These are phyloP conservation scores for Elsinoe necatrix DNA, from an alignment of 2,329 filamentous ascomycete genomes.

Conservation along the genomic window DNA sequence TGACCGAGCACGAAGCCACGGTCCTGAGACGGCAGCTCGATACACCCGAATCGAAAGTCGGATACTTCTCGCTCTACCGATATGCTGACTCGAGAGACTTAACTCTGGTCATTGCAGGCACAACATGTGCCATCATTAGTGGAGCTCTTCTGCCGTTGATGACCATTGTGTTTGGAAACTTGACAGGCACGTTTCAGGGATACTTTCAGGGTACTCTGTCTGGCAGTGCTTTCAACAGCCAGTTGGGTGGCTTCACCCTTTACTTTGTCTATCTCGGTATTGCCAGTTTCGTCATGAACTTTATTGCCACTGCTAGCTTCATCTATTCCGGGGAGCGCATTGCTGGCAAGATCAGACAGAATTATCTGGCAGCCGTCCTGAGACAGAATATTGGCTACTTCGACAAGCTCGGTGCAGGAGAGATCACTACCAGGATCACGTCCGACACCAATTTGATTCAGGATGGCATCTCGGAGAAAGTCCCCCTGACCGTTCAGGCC, in stretches of 20 bases:
- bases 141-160: slow-evolving; percentile 32
- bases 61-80: slow-evolving; percentile 36
- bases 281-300: slow-evolving; percentile 68
- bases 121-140: slow-evolving; percentile 28
- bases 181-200: slow-evolving; percentile 62
- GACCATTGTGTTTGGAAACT: slow-evolving; percentile 60
- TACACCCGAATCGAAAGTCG: slow-evolving; percentile 35
- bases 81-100: slow-evolving; percentile 37
- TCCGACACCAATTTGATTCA: slow-evolving; percentile 90
- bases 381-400: slow-evolving; percentile 88
- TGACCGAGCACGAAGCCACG: slow-evolving; percentile 31
- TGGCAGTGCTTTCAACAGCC: slow-evolving; percentile 49
- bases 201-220: slow-evolving; percentile 47
- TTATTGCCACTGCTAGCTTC: slow-evolving; percentile 77
- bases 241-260: slow-evolving; percentile 57
- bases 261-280: slow-evolving; percentile 84
- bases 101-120: slow-evolving; percentile 33
- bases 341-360: slow-evolving; percentile 50
- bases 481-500: slow-evolving; percentile 67
- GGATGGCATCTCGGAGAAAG: slow-evolving; percentile 86
- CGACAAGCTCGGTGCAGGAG: slow-evolving; percentile 84
- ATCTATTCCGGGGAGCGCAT: slow-evolving; percentile 55
- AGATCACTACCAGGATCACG: slow-evolving; percentile 90
- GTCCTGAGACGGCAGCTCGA: slow-evolving; percentile 34
- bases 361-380: slow-evolving; percentile 77